Evolutionary conservation across 352 stramenopile genomes (phyloP).

Genomic region (Globisporangium yorkense): DNA sequence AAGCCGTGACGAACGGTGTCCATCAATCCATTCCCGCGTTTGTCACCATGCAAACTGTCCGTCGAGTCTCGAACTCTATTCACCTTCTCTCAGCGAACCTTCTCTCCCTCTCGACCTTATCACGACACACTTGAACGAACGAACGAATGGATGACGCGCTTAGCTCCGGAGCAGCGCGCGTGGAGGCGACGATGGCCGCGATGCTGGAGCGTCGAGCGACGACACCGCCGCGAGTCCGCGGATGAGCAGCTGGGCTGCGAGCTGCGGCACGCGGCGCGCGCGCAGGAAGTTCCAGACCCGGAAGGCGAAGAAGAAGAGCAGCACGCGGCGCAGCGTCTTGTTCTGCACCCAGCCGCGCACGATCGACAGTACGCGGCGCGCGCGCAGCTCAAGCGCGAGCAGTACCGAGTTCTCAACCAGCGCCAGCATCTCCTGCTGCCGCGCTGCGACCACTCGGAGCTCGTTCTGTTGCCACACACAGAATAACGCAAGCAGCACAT

Average conservation of each 20-base stretch:
- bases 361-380: constrained; percentile 26
- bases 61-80: not conserved
- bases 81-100: not conserved
- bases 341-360: constrained; percentile 41
- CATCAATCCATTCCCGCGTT: not conserved
- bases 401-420: constrained; percentile 38
- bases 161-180: constrained; percentile 5
- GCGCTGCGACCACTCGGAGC: constrained; percentile 32
- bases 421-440: constrained; percentile 32
- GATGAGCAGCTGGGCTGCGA: constrained; percentile 56
- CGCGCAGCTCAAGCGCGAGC: constrained; percentile 31
- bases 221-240: constrained; percentile 50
- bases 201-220: constrained; percentile 29
- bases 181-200: constrained; percentile 1
- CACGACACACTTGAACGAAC: not conserved
- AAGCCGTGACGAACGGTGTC: not conserved
- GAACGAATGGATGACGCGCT: not conserved
- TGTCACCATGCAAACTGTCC: not conserved
- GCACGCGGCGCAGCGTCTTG: constrained; percentile 38
- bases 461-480: constrained; percentile 28
- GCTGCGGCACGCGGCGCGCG: constrained; percentile 40
- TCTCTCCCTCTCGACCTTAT: not conserved
- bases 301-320: constrained; percentile 40
- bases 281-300: constrained; percentile 52
- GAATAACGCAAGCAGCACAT: not conserved